These are phyloP conservation scores for Sphaerostilbella broomeana DNA, from an alignment of 2,329 filamentous ascomycete species.

Conservation along the genomic window DNA sequence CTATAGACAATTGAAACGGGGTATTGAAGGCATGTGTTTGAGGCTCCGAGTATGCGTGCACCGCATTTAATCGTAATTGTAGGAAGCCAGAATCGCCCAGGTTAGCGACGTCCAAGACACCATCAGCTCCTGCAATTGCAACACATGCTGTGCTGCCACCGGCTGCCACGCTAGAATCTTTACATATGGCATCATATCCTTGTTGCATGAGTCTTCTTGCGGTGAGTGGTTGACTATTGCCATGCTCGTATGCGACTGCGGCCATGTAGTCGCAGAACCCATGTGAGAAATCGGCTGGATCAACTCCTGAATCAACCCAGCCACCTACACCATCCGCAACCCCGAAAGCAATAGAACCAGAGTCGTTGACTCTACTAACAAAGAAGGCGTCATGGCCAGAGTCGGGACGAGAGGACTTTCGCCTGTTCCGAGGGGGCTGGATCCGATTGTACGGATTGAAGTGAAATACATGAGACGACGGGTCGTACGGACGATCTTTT, in stretches of 20 bases:
- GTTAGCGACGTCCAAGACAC: conserved; percentile 81
- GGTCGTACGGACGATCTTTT: conserved; percentile 63
- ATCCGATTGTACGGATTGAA: conserved; percentile 61
- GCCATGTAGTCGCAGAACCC: conserved; percentile 93
- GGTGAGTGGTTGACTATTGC: conserved; percentile 37
- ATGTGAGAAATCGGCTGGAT: conserved; percentile 93
- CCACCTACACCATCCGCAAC: conserved; percentile 93
- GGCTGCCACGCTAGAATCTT: conserved; percentile 65
- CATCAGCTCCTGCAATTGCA: conserved; percentile 67
- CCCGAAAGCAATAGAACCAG: conserved; percentile 70
- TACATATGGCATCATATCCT: conserved; percentile 76
- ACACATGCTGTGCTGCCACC: conserved; percentile 91
- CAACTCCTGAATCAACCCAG: conserved; percentile 87
- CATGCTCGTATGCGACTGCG: conserved; percentile 52
- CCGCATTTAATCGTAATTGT: conserved; percentile 75
- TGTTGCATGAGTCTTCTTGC: conserved; percentile 69
- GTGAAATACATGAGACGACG: conserved; percentile 62
- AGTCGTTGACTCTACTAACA: conserved; percentile 69
- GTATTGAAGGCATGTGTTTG: conserved; percentile 98
- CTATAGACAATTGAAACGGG: conserved; percentile 85
- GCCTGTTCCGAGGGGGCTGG: conserved; percentile 37
- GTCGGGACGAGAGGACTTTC: conserved; percentile 49
- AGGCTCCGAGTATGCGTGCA: conserved; percentile 73
- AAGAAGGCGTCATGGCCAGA: conserved; percentile 98
- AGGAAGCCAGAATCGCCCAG: conserved; percentile 93